Conservation (phyloP, 768 basidiomycete species). For the Russula lepida region DNA sequence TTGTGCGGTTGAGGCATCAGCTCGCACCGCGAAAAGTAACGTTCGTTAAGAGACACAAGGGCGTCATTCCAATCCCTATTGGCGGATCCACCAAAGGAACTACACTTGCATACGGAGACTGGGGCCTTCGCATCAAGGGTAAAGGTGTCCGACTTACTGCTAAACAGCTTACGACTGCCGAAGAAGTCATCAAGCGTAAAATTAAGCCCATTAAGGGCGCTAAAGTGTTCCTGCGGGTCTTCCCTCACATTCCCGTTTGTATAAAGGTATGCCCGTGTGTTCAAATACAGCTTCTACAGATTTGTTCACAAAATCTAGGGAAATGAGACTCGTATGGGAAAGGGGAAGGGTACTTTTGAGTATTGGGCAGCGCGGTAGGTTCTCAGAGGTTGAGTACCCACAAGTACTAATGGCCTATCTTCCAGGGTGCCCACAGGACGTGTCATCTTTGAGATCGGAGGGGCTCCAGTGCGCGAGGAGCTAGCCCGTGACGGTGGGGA, state of each 20-base stretch:
- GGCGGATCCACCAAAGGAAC: slow-evolving; percentile 94
- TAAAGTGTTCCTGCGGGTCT: slow-evolving; percentile 81
- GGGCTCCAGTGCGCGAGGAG: slow-evolving; percentile 81
- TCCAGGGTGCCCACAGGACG: slow-evolving; percentile 76
- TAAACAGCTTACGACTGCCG: slow-evolving; percentile 80
- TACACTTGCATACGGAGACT: slow-evolving; percentile 85
- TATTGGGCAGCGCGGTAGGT: slow-evolving; percentile 89
- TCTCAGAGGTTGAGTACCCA: not conserved
- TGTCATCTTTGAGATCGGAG: slow-evolving; percentile 92
- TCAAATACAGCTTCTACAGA: not conserved
- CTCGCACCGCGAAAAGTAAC: slow-evolving; percentile 81
- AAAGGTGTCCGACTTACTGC: slow-evolving; percentile 75
- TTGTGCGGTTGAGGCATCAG: slow-evolving; percentile 33
- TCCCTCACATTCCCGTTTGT: slow-evolving; percentile 96
- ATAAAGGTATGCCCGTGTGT: slow-evolving; percentile 61
- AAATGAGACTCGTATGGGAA: slow-evolving; percentile 99
- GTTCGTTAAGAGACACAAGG: slow-evolving; percentile 86
- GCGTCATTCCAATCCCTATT: slow-evolving; percentile 71
- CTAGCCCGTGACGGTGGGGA: slow-evolving; percentile 83
- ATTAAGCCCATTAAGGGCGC: slow-evolving; percentile 84
- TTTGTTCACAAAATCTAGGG: slow-evolving; percentile 43
- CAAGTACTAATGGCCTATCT: not conserved
- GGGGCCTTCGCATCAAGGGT: slow-evolving; percentile 83
- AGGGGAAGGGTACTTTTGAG: slow-evolving; percentile 97
- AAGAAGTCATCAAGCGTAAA: slow-evolving; percentile 84